Evolutionary conservation across 1,139 yeast species (phyloP).

Genomic region (Suhomyces kunorum): DNA sequence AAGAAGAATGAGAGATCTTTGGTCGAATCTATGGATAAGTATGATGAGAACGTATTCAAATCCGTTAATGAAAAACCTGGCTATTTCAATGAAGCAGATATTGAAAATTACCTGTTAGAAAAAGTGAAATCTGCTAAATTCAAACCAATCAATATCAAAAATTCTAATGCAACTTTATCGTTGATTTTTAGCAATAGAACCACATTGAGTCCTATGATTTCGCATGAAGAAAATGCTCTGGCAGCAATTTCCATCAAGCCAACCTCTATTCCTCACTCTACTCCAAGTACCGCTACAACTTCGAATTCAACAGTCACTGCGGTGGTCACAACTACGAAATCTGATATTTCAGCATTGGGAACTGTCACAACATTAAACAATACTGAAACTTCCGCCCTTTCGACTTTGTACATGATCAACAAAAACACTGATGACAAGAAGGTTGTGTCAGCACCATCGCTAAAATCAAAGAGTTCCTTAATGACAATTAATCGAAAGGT

Average conservation of each 20-base stretch:
- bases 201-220: slow-evolving; percentile 18
- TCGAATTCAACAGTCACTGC: slow-evolving; percentile 2
- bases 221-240: slow-evolving; percentile 4
- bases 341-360: slow-evolving; percentile 35
- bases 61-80: slow-evolving; percentile 22
- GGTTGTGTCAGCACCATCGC: slow-evolving; percentile 5
- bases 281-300: background rate
- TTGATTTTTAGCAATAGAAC: slow-evolving; percentile 26
- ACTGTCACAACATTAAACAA: slow-evolving; percentile 34
- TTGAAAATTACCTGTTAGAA: slow-evolving; percentile 13
- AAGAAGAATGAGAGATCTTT: slow-evolving; percentile 34
- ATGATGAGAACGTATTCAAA: slow-evolving; percentile 59
- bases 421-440: slow-evolving; percentile 34
- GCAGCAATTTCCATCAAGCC: slow-evolving; percentile 4
- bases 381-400: slow-evolving; percentile 39
- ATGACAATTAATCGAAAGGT: background rate
- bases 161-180: slow-evolving; percentile 29
- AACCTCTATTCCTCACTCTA: background rate
- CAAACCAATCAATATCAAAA: slow-evolving; percentile 15
- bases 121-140: slow-evolving; percentile 4
- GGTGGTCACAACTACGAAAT: slow-evolving; percentile 34
- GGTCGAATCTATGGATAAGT: slow-evolving; percentile 55
- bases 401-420: slow-evolving; percentile 42
- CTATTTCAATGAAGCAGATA: slow-evolving; percentile 15
- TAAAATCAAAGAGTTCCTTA: slow-evolving; percentile 9